A percentile compares a stretch with the other conserved stretches of the same genome.
Evolutionary conservation across 148 eudicot genomes (phyloP).

Genomic region (Fallopia convolvulus): DNA sequence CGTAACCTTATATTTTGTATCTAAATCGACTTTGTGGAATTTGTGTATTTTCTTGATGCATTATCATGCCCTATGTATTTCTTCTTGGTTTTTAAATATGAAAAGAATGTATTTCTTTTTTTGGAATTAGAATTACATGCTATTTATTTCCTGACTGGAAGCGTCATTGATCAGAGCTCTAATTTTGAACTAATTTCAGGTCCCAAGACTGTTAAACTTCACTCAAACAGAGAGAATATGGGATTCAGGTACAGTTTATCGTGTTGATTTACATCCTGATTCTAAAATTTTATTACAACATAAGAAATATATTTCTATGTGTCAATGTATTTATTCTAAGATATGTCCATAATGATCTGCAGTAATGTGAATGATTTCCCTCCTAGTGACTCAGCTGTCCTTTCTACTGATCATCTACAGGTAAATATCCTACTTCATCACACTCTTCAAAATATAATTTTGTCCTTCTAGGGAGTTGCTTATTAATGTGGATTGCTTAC

Average conservation of each 20-base stretch:
- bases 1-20: background rate
- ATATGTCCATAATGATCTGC: conserved; percentile 19
- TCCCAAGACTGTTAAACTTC: conserved; percentile 88
- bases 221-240: conserved; percentile 89
- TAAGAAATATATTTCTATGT: background rate
- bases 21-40: background rate
- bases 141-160: background rate
- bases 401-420: conserved; percentile 63
- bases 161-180: background rate
- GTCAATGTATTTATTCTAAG: background rate
- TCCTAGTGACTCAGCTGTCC: conserved; percentile 65
- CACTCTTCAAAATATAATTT: background rate
- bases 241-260: conserved; percentile 67
- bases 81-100: no score
- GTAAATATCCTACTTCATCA: conserved; percentile 28
- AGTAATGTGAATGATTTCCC: conserved; percentile 94
- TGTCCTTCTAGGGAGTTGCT: background rate
- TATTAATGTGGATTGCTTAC: background rate
- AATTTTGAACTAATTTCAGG: conserved; percentile 39
- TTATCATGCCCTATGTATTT: background rate
- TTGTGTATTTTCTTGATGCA: background rate
- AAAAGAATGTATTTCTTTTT: background rate
- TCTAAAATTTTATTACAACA: background rate
- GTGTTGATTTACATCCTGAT: background rate
- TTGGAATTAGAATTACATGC: background rate